Evolutionary conservation across 2,329 filamentous ascomycete species (phyloP).

Genomic region (Pseudopyricularia javanii): DNA sequence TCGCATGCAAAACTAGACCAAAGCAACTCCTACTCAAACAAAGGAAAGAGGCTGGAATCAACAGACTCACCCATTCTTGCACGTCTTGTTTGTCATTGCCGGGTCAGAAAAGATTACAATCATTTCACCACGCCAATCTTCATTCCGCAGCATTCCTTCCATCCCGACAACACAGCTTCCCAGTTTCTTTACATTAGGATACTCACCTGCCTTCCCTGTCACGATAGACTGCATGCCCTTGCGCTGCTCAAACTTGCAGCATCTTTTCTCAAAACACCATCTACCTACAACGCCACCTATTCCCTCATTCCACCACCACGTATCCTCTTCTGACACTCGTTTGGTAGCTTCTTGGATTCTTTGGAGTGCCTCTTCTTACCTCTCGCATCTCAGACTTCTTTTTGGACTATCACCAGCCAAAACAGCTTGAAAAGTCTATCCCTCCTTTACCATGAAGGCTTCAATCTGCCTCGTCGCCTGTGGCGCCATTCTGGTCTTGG

Average conservation of each 20-base stretch:
- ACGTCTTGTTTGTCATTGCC: not conserved
- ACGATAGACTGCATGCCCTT: not conserved
- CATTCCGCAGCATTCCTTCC: not conserved
- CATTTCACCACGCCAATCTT: not conserved
- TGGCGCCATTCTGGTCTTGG: conserved; percentile 31
- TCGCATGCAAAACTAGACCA: not conserved
- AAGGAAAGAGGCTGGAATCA: not conserved
- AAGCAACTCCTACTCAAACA: not conserved
- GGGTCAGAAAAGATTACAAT: not conserved
- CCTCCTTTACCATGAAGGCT: conserved; percentile 32
- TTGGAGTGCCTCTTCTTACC: conserved; percentile 3
- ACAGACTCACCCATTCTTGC: not conserved
- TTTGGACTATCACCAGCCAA: conserved; percentile 6
- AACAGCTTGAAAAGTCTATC: not conserved
- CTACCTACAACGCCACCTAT: not conserved
- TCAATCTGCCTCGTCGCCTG: conserved; percentile 31
- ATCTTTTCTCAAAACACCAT: not conserved
- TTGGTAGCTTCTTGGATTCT: conserved; percentile 5
- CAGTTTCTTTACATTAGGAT: not conserved
- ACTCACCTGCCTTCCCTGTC: not conserved
- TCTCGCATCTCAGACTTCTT: conserved; percentile 1
- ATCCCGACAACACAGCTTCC: not conserved
- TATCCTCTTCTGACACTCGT: conserved; percentile 5
- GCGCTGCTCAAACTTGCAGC: too few species aligned
- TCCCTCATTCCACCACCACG: not conserved